phyloP scores from a whole-genome alignment of 2,329 filamentous ascomycete species.

The Fusarium sarcochroum region DNA sequence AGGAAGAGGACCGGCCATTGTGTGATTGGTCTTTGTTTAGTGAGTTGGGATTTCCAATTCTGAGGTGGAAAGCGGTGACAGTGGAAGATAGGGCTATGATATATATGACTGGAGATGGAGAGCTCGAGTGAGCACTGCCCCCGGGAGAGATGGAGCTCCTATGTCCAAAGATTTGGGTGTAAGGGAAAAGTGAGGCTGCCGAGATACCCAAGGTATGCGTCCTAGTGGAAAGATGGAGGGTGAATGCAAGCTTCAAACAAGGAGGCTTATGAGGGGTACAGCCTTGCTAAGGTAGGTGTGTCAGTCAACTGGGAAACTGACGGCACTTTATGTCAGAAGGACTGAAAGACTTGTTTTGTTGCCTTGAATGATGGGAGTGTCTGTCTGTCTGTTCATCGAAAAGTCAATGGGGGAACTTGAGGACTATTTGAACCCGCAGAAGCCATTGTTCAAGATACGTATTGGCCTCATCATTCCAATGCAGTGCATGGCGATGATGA shows the following conservation, averaged over 20 bases:
- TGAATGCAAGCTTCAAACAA: slow-evolving; percentile 22
- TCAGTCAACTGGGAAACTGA: neutral
- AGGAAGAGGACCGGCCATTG: slow-evolving; percentile 24
- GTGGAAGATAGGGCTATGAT: slow-evolving; percentile 32
- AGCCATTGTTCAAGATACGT: slow-evolving; percentile 1
- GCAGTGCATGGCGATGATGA: neutral
- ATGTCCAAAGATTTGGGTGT: slow-evolving; percentile 3
- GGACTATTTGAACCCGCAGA: slow-evolving; percentile 34
- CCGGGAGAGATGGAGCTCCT: neutral
- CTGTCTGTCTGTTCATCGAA: slow-evolving; percentile 14
- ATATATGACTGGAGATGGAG: slow-evolving; percentile 30
- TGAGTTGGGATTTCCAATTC: slow-evolving; percentile 12
- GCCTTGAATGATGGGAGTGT: neutral
- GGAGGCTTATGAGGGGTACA: slow-evolving; percentile 18
- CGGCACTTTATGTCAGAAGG: slow-evolving; percentile 7
- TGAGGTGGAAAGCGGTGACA: slow-evolving; percentile 1
- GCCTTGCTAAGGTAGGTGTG: slow-evolving; percentile 13
- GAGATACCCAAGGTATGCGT: slow-evolving; percentile 35
- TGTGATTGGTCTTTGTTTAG: slow-evolving; percentile 17
- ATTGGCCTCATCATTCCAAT: slow-evolving; percentile 4
- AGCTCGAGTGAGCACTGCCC: neutral
- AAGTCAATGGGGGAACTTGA: slow-evolving; percentile 13
- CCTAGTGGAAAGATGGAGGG: slow-evolving; percentile 34
- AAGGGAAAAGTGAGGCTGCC: slow-evolving; percentile 40
- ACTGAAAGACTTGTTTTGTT: slow-evolving; percentile 5